Conservation (phyloP, 2,329 filamentous ascomycete species). For the Xylaria sp. region DNA sequence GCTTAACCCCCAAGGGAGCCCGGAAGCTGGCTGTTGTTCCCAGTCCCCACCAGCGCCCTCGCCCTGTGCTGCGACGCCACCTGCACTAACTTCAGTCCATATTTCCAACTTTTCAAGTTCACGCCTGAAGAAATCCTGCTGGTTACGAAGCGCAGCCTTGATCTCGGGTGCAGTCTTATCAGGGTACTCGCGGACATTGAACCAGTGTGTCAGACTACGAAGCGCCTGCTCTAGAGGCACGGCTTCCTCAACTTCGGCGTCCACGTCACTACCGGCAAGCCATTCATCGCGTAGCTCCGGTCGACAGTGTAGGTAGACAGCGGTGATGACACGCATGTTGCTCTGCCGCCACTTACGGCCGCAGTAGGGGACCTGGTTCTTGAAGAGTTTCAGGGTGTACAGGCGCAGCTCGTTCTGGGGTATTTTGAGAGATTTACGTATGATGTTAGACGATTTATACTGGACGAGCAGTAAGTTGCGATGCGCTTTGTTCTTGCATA, state of each 20-base stretch:
- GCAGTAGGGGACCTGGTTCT: slow-evolving; percentile 97
- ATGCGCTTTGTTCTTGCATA: slow-evolving; percentile 95
- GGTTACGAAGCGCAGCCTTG: slow-evolving; percentile 71
- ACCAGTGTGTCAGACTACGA: slow-evolving; percentile 91
- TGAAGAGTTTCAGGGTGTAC: slow-evolving; percentile 98
- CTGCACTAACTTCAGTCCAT: slow-evolving; percentile 56
- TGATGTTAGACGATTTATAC: slow-evolving; percentile 93
- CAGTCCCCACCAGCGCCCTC: slow-evolving; percentile 41
- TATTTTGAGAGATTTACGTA: slow-evolving; percentile 90
- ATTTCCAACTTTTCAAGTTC: slow-evolving; percentile 79
- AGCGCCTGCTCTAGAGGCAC: slow-evolving; percentile 92
- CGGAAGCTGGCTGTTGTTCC: slow-evolving; percentile 37
- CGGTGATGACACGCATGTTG: slow-evolving; percentile 99
- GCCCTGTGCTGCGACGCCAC: slow-evolving; percentile 22
- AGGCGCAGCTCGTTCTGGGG: slow-evolving; percentile 88
- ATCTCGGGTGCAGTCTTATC: slow-evolving; percentile 75
- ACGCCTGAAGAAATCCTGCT: slow-evolving; percentile 81
- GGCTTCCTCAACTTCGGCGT: slow-evolving; percentile 92
- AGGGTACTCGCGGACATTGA: slow-evolving; percentile 85
- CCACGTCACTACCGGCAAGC: slow-evolving; percentile 89
- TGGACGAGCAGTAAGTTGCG: slow-evolving; percentile 92
- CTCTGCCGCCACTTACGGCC: slow-evolving; percentile 97
- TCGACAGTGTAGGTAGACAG: slow-evolving; percentile 92
- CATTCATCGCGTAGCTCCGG: slow-evolving; percentile 95
- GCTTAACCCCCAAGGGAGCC: slow-evolving; percentile 26